Base-by-base conservation (phyloP, 148 eudicot genomes). In the Persicaria maculosa region DNA sequence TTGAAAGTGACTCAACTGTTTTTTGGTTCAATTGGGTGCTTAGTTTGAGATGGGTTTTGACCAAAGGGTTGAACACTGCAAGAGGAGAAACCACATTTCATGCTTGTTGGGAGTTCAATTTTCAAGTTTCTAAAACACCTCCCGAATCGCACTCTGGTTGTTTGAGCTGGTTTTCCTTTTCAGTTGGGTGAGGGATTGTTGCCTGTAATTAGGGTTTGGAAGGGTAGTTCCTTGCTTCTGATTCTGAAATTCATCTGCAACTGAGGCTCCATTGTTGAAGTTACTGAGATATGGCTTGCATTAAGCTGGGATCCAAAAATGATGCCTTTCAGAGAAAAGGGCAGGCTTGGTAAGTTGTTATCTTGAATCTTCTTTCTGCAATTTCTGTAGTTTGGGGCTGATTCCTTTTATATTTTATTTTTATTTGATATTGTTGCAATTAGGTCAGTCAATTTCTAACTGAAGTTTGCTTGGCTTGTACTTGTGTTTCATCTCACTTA, bases 281-380 rank as follows among this genome's bases (percentile, higher is more conserved):
- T 65, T 69, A 47, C 75, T 77, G 68, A 50, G 55, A 77, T 71
- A 93, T 91, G 98, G 93, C 98, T 80, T 93, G 94, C 79, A 83
- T 91, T 91, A 93, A 91, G 86, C 64, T 93, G 79, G 98, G 98
- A 82, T 91, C 95, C 46, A 91, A 91, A 78, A 81, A 75, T 76
- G 98, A 91, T 85, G 97, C 91, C 48, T 93, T 93, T 76, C 97
- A 84, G 77, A 86, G 89, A 76, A 78, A 88, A 82, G 98, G 97
- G 58, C 97, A 93, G 78, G 93, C 98, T 71, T 93, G 98, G 97
- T 93, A 86, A 75, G 82, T 43, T 74, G 22, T 61, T 46, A 19
- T 45, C 36, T 47, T 48, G 50, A 48, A 47, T 16, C 54, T 46
- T 48, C 20, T 47, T n/a, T 46, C 40, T 45, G 12, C 44, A 36